Conservation (phyloP, 106 monocot genomes). For the Platanthera guangdongensis region DNA sequence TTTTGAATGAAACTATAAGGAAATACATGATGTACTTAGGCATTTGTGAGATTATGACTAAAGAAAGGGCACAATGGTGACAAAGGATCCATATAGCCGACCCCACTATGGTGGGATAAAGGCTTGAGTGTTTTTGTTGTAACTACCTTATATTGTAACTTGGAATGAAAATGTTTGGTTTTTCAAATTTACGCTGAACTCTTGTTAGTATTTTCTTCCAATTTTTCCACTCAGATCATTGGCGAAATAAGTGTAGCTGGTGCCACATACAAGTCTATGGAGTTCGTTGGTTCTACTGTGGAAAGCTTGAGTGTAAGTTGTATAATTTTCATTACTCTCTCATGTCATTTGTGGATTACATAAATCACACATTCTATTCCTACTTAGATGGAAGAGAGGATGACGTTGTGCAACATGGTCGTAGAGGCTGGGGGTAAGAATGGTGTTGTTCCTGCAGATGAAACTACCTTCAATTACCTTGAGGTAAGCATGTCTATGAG, state of each 20-base stretch:
- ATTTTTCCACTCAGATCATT: constrained; percentile 60
- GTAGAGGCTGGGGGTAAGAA: constrained; percentile 97
- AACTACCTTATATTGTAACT: neutral
- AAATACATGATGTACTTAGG: no score
- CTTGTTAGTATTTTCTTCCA: neutral
- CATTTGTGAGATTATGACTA: no score
- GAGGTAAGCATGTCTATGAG: constrained; percentile 43
- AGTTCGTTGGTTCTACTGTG: constrained; percentile 81
- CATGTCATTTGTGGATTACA: neutral
- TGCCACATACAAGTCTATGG: constrained; percentile 96
- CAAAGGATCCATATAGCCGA: no score
- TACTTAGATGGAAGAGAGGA: constrained; percentile 93
- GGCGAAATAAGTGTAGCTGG: constrained; percentile 94
- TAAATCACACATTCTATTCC: constrained; percentile 5
- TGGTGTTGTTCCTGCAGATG: constrained; percentile 87
- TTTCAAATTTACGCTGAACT: neutral
- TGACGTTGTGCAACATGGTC: constrained; percentile 99
- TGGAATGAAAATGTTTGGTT: neutral
- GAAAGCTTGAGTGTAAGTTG: constrained; percentile 69
- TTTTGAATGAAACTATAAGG: no score
- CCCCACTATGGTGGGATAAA: no score
- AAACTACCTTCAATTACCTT: constrained; percentile 81
- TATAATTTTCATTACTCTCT: neutral
- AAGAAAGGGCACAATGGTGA: no score
- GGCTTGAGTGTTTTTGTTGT: no score